phyloP scores from a whole-genome alignment of 1,139 yeast species.

The Pichia terricola region DNA sequence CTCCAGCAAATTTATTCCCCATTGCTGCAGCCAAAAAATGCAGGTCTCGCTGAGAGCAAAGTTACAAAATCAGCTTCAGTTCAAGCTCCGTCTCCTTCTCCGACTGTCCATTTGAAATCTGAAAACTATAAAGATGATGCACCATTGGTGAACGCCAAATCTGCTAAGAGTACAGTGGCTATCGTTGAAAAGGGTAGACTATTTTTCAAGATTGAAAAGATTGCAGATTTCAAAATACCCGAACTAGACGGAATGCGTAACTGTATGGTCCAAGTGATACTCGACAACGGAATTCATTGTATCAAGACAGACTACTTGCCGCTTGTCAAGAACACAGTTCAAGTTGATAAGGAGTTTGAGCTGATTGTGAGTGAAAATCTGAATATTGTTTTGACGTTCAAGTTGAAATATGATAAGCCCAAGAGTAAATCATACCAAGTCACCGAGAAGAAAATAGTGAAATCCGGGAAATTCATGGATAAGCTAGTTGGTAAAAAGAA shows the following conservation, averaged over 20 bases:
- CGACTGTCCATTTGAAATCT: too few species aligned
- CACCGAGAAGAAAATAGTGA: constrained; percentile 41
- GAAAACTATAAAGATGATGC: too few species aligned
- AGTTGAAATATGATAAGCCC: constrained; percentile 50
- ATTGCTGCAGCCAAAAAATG: too few species aligned
- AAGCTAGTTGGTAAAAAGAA: constrained; percentile 44
- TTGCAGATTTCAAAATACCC: constrained; percentile 51
- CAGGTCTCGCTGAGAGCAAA: too few species aligned
- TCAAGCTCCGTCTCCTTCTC: too few species aligned
- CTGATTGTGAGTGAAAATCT: constrained; percentile 57
- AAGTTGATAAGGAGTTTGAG: constrained; percentile 74
- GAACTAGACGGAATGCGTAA: constrained; percentile 38
- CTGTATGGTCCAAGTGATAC: constrained; percentile 58
- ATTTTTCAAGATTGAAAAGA: constrained; percentile 55
- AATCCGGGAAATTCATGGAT: constrained; percentile 41
- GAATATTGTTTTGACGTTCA: constrained; percentile 67
- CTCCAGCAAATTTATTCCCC: too few species aligned
- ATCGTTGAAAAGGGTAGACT: constrained; percentile 61
- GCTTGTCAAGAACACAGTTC: constrained; percentile 27
- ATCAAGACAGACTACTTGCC: constrained; percentile 61
- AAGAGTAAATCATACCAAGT: constrained; percentile 48
- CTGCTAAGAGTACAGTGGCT: not conserved
- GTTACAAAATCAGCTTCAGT: too few species aligned
- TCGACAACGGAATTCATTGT: constrained; percentile 88
- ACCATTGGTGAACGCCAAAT: not conserved